These are phyloP conservation scores for Inosperma sp. DNA, from an alignment of 768 basidiomycete genomes.

Conservation along the genomic window DNA sequence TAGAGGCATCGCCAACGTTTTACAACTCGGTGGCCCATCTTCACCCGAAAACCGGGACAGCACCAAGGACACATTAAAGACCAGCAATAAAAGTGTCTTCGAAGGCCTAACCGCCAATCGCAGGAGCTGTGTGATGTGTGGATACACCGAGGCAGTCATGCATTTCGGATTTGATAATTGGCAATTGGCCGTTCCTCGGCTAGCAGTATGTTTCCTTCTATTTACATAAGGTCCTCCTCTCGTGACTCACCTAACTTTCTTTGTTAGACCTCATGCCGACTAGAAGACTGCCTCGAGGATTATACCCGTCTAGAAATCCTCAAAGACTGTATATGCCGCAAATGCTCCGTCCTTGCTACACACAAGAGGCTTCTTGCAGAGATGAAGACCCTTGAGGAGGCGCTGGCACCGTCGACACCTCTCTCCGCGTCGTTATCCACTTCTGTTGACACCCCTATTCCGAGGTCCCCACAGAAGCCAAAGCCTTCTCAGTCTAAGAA, in stretches of 20 bases:
- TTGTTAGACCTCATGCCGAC: constrained; percentile 53
- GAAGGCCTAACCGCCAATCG: constrained; percentile 90
- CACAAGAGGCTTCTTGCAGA: constrained; percentile 60
- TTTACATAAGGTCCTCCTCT: constrained; percentile 1
- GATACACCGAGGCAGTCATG: constrained; percentile 92
- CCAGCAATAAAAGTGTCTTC: constrained; percentile 58
- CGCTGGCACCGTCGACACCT: constrained; percentile 24
- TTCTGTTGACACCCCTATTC: constrained; percentile 4
- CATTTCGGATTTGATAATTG: constrained; percentile 85
- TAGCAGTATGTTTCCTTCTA: constrained; percentile 43
- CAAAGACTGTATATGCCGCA: constrained; percentile 88
- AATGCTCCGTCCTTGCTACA: constrained; percentile 83
- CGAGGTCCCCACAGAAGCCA: constrained; percentile 21
- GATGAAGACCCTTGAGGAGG: constrained; percentile 49
- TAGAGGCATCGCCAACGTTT: constrained; percentile 63
- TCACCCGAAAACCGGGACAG: constrained; percentile 10
- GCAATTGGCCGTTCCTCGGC: constrained; percentile 70
- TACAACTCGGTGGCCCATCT: constrained; percentile 16
- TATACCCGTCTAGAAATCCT: constrained; percentile 87
- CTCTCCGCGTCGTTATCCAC: neutral
- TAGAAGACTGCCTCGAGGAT: constrained; percentile 82
- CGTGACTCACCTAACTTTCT: neutral
- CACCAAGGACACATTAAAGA: constrained; percentile 11
- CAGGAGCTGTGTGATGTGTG: constrained; percentile 82
- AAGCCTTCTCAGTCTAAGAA: constrained; percentile 67